phyloP scores from a whole-genome alignment of 306 rosid genomes.

The Casuarina glauca region DNA sequence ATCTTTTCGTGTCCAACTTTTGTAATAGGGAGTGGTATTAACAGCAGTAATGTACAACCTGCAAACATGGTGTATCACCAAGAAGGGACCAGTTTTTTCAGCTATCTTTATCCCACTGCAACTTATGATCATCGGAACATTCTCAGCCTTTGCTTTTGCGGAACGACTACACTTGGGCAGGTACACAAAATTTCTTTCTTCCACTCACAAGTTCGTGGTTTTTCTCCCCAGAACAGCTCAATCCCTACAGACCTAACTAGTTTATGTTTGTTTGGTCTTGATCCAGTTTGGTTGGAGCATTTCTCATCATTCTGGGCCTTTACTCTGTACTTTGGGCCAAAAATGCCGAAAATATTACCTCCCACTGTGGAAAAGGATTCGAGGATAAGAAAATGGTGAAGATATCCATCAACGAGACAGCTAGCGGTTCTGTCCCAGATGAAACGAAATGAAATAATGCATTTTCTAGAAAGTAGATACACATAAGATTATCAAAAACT shows the following conservation, averaged over 20 bases:
- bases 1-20: not conserved
- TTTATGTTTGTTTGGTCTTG: not conserved
- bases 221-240: not conserved
- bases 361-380: not conserved
- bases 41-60: slow-evolving; percentile 29
- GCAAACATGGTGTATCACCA: slow-evolving; percentile 42
- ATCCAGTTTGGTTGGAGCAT: slow-evolving; percentile 37
- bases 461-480: not conserved
- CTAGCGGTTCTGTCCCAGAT: slow-evolving; percentile 1
- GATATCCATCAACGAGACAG: slow-evolving; percentile 21
- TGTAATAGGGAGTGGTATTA: slow-evolving; percentile 32
- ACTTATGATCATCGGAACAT: slow-evolving; percentile 26
- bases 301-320: slow-evolving; percentile 28
- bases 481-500: not conserved
- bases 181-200: slow-evolving; percentile 6
- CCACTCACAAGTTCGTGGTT: not conserved
- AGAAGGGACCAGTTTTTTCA: slow-evolving; percentile 40
- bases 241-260: not conserved
- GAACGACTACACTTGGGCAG: slow-evolving; percentile 37
- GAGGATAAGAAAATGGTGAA: not conserved
- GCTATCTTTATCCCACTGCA: slow-evolving; percentile 42
- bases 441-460: not conserved
- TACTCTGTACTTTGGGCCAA: slow-evolving; percentile 42
- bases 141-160: slow-evolving; percentile 36
- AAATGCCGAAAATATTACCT: not conserved